A percentile compares a stretch with the other conserved stretches of the same genome.
phyloP scores from a whole-genome alignment of 495 filamentous ascomycete genomes.

The Chaetomium fimeti region DNA sequence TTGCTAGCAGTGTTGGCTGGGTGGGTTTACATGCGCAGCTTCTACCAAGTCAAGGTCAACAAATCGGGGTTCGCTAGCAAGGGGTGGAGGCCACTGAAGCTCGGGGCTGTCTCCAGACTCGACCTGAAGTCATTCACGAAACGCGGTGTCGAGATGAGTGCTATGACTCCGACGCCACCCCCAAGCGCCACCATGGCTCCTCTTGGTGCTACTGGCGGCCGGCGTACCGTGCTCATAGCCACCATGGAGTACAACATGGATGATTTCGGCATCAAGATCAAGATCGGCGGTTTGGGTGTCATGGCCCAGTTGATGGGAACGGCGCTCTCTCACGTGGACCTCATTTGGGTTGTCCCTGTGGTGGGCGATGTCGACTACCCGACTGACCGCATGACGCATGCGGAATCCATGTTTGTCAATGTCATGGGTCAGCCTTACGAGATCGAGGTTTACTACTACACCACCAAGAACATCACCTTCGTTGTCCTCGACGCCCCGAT shows the following conservation, averaged over 20 bases:
- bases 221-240: constrained; percentile 61
- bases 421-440: constrained; percentile 65
- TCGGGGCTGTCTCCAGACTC: constrained; percentile 31
- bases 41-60: constrained; percentile 72
- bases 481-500: constrained; percentile 68
- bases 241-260: constrained; percentile 76
- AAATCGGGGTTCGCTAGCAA: constrained; percentile 57
- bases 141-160: constrained; percentile 39
- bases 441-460: constrained; percentile 65
- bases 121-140: constrained; percentile 51
- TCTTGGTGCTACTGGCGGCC: constrained; percentile 28
- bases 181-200: constrained; percentile 25
- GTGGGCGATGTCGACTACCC: constrained; percentile 69
- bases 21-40: constrained; percentile 62
- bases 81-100: constrained; percentile 30
- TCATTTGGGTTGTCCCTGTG: constrained; percentile 77
- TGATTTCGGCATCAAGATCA: constrained; percentile 70
- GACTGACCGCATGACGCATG: constrained; percentile 49
- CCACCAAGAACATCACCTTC: constrained; percentile 67
- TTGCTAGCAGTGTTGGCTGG: constrained; percentile 50
- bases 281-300: constrained; percentile 71
- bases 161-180: constrained; percentile 31
- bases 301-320: constrained; percentile 72
- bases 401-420: constrained; percentile 62
- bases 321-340: constrained; percentile 63